Conservation (phyloP, 2,329 filamentous ascomycete species). For the Botrytis cinerea region DNA sequence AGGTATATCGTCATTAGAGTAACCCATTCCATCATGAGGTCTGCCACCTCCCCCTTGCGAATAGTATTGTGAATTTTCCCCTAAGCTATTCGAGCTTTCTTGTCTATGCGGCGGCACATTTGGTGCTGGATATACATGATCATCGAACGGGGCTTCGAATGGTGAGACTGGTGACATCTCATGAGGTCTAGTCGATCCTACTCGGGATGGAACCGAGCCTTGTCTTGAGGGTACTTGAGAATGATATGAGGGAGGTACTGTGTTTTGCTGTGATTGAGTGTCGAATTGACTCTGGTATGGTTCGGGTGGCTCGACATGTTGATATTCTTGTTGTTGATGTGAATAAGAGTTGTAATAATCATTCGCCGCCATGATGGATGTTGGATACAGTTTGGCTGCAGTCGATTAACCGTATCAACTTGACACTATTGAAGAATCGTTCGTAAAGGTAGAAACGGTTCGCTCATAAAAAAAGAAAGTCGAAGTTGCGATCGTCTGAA, state of each 20-base stretch:
- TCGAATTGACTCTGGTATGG: constrained; percentile 31
- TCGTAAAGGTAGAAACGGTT: not conserved
- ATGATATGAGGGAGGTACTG: constrained; percentile 34
- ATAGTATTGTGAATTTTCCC: constrained; percentile 61
- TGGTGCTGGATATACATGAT: constrained; percentile 61
- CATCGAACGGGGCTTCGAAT: constrained; percentile 68
- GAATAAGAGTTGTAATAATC: constrained; percentile 38
- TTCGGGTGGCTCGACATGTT: constrained; percentile 24
- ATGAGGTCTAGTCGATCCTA: constrained; percentile 23
- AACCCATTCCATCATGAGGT: constrained; percentile 41
- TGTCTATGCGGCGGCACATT: constrained; percentile 28
- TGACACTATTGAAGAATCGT: not conserved
- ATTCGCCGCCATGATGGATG: constrained; percentile 38
- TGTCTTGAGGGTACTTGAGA: constrained; percentile 34
- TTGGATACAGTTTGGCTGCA: not conserved
- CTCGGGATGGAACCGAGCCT: constrained; percentile 24
- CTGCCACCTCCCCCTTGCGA: constrained; percentile 48
- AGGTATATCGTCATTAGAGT: constrained; percentile 56
- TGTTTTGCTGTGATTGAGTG: constrained; percentile 25
- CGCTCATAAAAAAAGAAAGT: not conserved
- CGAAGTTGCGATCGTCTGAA: constrained; percentile 16
- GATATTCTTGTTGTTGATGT: constrained; percentile 26
- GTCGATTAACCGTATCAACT: not conserved
- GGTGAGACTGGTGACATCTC: constrained; percentile 49
- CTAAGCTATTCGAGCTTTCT: constrained; percentile 43